A percentile compares a stretch with the other conserved stretches of the same genome.
Evolutionary conservation across 148 eudicot species (phyloP).

Genomic region (Polygonum aviculare): DNA sequence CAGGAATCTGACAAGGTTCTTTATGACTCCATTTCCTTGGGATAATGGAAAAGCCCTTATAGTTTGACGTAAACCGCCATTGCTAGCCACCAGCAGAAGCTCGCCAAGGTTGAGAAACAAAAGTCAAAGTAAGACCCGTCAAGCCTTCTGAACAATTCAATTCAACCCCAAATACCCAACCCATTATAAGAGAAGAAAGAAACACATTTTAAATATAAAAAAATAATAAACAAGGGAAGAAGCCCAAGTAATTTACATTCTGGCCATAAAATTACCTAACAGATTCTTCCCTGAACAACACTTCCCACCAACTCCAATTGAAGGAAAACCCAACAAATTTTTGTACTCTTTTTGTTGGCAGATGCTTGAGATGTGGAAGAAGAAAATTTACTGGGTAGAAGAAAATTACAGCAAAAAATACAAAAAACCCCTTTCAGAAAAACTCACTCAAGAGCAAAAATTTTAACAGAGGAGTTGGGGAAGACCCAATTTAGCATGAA

Average conservation of each 20-base stretch:
- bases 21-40: not conserved
- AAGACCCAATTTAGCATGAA: constrained; percentile 3
- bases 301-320: constrained; percentile 7
- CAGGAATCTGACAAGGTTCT: not conserved
- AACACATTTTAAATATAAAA: not conserved
- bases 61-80: constrained; percentile 9
- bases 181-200: not conserved
- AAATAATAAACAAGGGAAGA: not conserved
- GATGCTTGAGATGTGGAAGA: not conserved
- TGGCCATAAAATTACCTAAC: not conserved
- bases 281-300: not conserved
- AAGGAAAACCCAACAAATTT: not conserved
- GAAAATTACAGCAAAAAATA: not conserved
- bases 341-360: not conserved
- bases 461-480: not conserved
- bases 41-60: not conserved
- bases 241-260: not conserved
- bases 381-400: not conserved
- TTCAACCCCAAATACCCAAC: constrained; percentile 7
- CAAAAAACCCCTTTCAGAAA: not conserved
- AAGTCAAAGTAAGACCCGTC: constrained; percentile 13
- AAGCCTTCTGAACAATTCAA: constrained; percentile 6
- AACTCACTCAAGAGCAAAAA: not conserved
- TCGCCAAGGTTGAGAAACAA: constrained; percentile 8
- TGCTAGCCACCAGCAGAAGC: not conserved